Evolutionary conservation across 2,329 filamentous ascomycete genomes (phyloP).

Genomic region (Colletotrichum limetticola): DNA sequence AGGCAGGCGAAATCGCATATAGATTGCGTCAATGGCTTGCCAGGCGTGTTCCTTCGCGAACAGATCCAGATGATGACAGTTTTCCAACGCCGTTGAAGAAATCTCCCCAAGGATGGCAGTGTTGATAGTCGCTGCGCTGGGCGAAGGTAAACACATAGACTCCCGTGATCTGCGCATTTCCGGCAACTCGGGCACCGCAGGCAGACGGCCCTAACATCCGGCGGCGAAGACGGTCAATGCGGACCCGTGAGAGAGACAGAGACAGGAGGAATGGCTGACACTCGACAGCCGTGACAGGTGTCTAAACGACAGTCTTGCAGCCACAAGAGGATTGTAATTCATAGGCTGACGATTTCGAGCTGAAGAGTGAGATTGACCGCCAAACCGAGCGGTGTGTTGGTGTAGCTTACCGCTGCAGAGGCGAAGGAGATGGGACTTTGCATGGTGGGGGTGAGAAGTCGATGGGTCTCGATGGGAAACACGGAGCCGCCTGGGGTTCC

Average conservation of each 20-base stretch:
- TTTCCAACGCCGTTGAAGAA: background rate
- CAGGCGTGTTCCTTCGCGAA: constrained; percentile 5
- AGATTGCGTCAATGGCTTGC: constrained; percentile 27
- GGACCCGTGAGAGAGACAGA: background rate
- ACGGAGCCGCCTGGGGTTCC: constrained; percentile 20
- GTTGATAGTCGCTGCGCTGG: background rate
- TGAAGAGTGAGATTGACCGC: constrained; percentile 15
- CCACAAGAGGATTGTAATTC: background rate
- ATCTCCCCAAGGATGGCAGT: background rate
- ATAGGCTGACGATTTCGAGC: background rate
- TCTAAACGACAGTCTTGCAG: background rate
- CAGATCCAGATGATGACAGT: constrained; percentile 7
- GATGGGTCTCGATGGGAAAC: constrained; percentile 26
- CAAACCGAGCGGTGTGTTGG: constrained; percentile 23
- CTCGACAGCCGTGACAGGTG: constrained; percentile 11
- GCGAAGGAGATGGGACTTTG: constrained; percentile 3
- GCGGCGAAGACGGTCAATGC: background rate
- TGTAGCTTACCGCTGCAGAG: background rate
- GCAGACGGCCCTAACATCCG: background rate
- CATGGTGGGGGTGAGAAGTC: constrained; percentile 8
- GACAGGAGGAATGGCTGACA: background rate
- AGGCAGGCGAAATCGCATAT: background rate
- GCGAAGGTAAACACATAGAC: constrained; percentile 9
- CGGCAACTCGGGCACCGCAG: background rate
- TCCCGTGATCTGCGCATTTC: background rate